A percentile compares a stretch with the other conserved stretches of the same genome.
Evolutionary conservation across 192 early-diverging fungal genomes (phyloP).

Genomic region (Mortierella antarctica): DNA sequence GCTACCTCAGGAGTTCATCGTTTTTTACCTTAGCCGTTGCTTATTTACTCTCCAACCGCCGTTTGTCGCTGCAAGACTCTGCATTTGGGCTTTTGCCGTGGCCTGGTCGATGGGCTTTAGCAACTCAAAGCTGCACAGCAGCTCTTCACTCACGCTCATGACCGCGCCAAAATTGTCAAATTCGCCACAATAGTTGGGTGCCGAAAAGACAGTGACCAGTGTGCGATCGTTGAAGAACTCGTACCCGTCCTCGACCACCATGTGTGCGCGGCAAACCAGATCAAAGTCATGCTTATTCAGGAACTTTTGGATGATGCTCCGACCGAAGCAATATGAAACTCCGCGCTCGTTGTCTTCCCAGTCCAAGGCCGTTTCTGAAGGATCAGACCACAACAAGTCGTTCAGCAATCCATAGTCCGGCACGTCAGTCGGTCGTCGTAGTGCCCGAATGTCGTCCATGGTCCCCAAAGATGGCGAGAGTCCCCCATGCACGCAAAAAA

Average conservation of each 20-base stretch:
- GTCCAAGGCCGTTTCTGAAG: slow-evolving; percentile 78
- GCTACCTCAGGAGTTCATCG: not conserved
- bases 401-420: slow-evolving; percentile 94
- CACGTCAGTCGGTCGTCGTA: slow-evolving; percentile 88
- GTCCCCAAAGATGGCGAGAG: slow-evolving; percentile 80
- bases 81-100: slow-evolving; percentile 47
- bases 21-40: slow-evolving; percentile 41
- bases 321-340: slow-evolving; percentile 95
- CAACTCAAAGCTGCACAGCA: slow-evolving; percentile 92
- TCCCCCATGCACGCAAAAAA: slow-evolving; percentile 96
- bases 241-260: slow-evolving; percentile 98
- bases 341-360: slow-evolving; percentile 97
- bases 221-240: slow-evolving; percentile 94
- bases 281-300: slow-evolving; percentile 89
- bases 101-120: slow-evolving; percentile 67
- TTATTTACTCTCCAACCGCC: slow-evolving; percentile 52
- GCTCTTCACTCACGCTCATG: slow-evolving; percentile 91
- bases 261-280: slow-evolving; percentile 92
- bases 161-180: slow-evolving; percentile 93
- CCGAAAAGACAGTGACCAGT: slow-evolving; percentile 94
- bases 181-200: slow-evolving; percentile 98
- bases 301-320: slow-evolving; percentile 85
- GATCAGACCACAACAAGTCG: slow-evolving; percentile 95
- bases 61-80: slow-evolving; percentile 37
- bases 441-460: slow-evolving; percentile 88